These are phyloP conservation scores for Isatis tinctoria DNA, from an alignment of 345 rosid species.

Conservation along the genomic window DNA sequence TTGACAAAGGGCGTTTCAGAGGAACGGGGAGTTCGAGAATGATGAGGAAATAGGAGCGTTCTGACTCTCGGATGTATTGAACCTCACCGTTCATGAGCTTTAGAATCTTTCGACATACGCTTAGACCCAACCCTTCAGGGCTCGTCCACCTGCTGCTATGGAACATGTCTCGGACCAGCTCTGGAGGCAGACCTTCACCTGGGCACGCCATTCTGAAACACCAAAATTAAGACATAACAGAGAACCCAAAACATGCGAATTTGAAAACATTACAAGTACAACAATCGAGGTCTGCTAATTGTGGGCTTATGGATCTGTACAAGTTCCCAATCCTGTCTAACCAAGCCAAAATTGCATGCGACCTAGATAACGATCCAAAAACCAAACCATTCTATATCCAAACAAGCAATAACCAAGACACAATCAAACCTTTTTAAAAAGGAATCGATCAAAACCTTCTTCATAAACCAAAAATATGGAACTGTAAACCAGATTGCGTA, in stretches of 20 bases:
- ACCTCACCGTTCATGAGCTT: slow-evolving; percentile 94
- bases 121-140: slow-evolving; percentile 86
- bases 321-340: neutral
- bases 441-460: neutral
- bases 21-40: slow-evolving; percentile 64
- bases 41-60: slow-evolving; percentile 75
- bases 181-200: slow-evolving; percentile 91
- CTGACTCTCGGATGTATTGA: slow-evolving; percentile 86
- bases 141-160: slow-evolving; percentile 71
- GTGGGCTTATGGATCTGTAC: neutral
- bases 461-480: neutral
- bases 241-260: neutral
- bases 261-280: neutral
- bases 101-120: slow-evolving; percentile 86
- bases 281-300: neutral
- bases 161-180: slow-evolving; percentile 93
- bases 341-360: neutral
- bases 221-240: neutral
- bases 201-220: slow-evolving; percentile 78
- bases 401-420: neutral
- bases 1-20: slow-evolving; percentile 13
- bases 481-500: neutral
- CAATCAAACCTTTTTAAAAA: neutral
- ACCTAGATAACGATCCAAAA: neutral
- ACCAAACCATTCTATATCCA: neutral